Conservation (phyloP, 495 filamentous ascomycete genomes). For the Lepraria neglecta region DNA sequence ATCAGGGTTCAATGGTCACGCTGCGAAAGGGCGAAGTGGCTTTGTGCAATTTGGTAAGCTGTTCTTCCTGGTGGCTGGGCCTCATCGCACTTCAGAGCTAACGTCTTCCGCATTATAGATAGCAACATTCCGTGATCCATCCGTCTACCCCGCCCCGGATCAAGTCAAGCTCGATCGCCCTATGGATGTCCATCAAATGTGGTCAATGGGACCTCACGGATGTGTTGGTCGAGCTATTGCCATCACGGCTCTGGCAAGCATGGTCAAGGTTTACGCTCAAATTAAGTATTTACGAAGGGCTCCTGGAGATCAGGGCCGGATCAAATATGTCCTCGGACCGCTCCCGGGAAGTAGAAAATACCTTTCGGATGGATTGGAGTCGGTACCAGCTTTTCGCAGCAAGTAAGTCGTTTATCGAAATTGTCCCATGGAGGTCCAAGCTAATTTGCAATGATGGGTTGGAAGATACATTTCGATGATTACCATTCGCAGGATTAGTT, state of each 20-base stretch:
- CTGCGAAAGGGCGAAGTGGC: conserved; percentile 5
- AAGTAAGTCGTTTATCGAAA: not conserved
- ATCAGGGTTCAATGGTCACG: not conserved
- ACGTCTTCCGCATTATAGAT: not conserved
- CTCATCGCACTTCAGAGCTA: not conserved
- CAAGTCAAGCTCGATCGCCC: conserved; percentile 49
- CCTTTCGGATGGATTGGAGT: conserved; percentile 2
- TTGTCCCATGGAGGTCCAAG: not conserved
- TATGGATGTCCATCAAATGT: conserved; percentile 48
- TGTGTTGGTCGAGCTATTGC: conserved; percentile 42
- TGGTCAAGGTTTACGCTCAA: conserved; percentile 33
- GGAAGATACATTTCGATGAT: conserved; percentile 4
- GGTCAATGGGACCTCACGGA: conserved; percentile 42
- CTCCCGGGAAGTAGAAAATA: not conserved
- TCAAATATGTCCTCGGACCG: conserved; percentile 2
- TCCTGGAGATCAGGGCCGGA: conserved; percentile 30
- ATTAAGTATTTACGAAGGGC: conserved; percentile 42
- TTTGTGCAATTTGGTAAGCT: not conserved
- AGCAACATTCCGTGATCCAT: conserved; percentile 12
- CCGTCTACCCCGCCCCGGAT: conserved; percentile 47
- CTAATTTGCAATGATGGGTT: not conserved
- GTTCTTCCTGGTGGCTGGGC: not conserved
- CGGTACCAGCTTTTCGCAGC: not conserved
- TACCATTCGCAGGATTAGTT: not conserved
- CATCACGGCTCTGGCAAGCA: conserved; percentile 36